Base-by-base conservation (phyloP, 192 early-diverging fungal genomes). In the Cetraspora pellucida region DNA sequence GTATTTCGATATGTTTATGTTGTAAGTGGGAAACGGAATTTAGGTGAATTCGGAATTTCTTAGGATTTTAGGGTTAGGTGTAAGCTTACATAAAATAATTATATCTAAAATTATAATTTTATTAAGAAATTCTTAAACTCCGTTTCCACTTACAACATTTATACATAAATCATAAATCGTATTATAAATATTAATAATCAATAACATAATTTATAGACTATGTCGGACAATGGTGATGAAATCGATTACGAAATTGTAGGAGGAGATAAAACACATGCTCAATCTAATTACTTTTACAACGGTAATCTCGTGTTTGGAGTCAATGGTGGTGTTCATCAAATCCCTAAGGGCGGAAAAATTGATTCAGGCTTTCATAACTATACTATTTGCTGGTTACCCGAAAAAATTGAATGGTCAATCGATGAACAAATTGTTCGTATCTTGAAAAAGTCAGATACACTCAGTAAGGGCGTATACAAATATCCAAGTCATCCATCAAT, bases 191-290 rank as follows among this genome's bases (percentile, higher is more conserved):
- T 4, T 54, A 19, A 19, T 54, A 54, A 19, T 54, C 19, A 54
- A 19, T 52, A 52, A 11, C 14, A 52, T 59, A 28, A 37, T 50
- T 57, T 71, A 2, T 74, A 65, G 74, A 80, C 78, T 44, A 80
- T 86, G 69, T 80, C 85, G 57, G 80, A 79, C 13, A 81, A 78
- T 14, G 87, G 87, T 31, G 87, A 88, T 66, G 87, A 88, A 68
- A 86, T 88, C 52, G 87, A 88, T 75, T 86, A 79, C 74, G 87
- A 88, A 79, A 63, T 85, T n/a, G 80, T 86, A 4, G 85, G 85
- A n/a, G 79, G 81, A 58, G 79, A 82, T 10, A 52, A 66, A 4
- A 80, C 63, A 3, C 71, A 83, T 31, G 70, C 78, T 10, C 81
- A 82, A 71, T 81, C 83, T 16, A 87, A 87, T 74, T 87, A 74